A percentile compares a stretch with the other conserved stretches of the same genome.
These are phyloP conservation scores for Chamaecrista fasciculata DNA, from an alignment of 306 rosid genomes.

Conservation along the genomic window DNA sequence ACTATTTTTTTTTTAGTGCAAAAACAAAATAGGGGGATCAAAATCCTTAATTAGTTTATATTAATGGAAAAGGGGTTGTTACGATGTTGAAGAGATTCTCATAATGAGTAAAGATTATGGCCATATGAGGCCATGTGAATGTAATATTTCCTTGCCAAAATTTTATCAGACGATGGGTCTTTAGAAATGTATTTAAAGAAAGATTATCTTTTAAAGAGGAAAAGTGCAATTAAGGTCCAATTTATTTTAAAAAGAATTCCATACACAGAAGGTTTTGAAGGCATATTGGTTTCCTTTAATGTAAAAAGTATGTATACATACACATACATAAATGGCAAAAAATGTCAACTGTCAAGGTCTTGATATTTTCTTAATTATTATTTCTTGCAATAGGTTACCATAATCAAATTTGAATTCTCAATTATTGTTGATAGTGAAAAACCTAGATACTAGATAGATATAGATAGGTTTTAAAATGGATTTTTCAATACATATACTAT, in stretches of 20 bases:
- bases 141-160: neutral
- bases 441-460: no score
- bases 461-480: neutral
- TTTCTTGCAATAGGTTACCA: no score
- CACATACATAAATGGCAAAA: no score
- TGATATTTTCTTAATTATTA: neutral
- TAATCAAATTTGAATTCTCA: no score
- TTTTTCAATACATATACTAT: neutral
- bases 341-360: neutral
- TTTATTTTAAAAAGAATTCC: neutral
- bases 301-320: no score
- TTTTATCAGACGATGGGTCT: neutral
- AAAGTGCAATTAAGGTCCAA: neutral
- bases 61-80: neutral
- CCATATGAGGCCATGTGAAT: neutral
- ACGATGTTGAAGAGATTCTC: neutral
- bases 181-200: neutral
- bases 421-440: no score
- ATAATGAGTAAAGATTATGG: conserved; percentile 18
- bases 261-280: neutral
- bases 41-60: no score
- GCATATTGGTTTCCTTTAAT: neutral
- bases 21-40: no score
- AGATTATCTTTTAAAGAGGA: neutral
- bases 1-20: no score